These are phyloP conservation scores for Themeda triandra DNA, from an alignment of 176 grass and related monocot species.

Conservation along the genomic window DNA sequence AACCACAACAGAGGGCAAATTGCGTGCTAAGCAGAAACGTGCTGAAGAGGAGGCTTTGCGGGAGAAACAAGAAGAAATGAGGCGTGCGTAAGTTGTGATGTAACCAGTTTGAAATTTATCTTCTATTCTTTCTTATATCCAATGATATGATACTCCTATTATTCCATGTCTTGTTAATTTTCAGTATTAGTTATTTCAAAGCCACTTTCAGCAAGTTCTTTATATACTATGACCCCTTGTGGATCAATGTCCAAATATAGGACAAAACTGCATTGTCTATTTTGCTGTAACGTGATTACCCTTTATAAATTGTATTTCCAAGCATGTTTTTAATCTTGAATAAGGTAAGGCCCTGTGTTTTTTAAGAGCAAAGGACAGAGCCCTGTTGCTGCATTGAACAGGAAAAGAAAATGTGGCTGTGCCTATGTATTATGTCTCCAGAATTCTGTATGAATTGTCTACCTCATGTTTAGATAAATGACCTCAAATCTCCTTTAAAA, in stretches of 20 bases:
- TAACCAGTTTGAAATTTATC: slow-evolving; percentile 22
- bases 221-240: background rate
- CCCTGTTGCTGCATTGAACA: background rate
- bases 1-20: slow-evolving; percentile 82
- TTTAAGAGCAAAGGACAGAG: background rate
- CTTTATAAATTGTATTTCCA: background rate
- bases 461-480: background rate
- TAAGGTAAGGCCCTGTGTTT: background rate
- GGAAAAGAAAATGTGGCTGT: background rate
- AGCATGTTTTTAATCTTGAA: background rate
- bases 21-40: slow-evolving; percentile 79
- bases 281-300: slow-evolving; percentile 22
- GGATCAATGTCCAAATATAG: background rate
- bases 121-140: slow-evolving; percentile 13
- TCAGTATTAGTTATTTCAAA: slow-evolving; percentile 6
- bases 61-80: slow-evolving; percentile 88
- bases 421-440: background rate
- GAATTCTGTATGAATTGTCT: background rate
- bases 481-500: background rate
- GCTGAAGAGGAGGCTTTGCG: slow-evolving; percentile 80
- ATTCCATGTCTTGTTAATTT: background rate
- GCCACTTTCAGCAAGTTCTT: background rate
- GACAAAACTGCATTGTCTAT: slow-evolving; percentile 6
- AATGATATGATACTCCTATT: background rate
- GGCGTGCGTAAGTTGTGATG: slow-evolving; percentile 59